Evolutionary conservation across 2,329 filamentous ascomycete species (phyloP), one percentile per base, ranked within the genome.

Genomic region (Ascosphaera pollenicola): DNA sequence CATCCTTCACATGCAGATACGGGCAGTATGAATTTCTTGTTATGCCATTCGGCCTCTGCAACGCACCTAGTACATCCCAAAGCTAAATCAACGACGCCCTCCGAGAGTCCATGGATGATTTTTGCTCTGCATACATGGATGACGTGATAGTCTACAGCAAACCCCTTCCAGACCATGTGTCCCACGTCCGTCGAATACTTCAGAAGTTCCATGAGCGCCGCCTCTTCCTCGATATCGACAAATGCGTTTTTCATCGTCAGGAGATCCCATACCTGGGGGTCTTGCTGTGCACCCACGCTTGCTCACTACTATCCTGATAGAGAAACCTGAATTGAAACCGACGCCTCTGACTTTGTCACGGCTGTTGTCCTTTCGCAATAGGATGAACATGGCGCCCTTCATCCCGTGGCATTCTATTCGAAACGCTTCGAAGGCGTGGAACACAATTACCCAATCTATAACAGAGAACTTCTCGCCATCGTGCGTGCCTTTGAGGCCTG

Each of bases 31-130:
- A 40, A 24, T 40, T 50, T 21, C n/a, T 42, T 16, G 45, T 55
- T 1, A 53, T 49, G 38, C 44, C 43, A 1, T 54, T 56, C 46
- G 39, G 51, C 8, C 32, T 52, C 15, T 43, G 40, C 13, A 52
- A 50, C 37, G 42, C 40, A 34, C 43, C 37, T 17, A 34, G 15
- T 18, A 38, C 35, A 36, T 42, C 40, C 34, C 44, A 49, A 43
- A n/a, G 8, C 17, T 46, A 43, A 36, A 46, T 50, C 35, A 48
- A 49, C 39, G 30, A 35, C 7, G 26, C 43, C 15, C 35, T 51
- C 40, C 30, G 18, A 19, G 38, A 39, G 30, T 41, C 26, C 15
- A 42, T 43, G 34, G 36, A 51, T 37, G 26, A 43, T 16, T 46
- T 43, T 37, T 41, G 35, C 38, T 30, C 38, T 19, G 39, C 41